Evolutionary conservation across 108 stramenopile species (phyloP), one percentile per base, ranked within the genome.

Genomic region (Chaetoceros tenuissimus): DNA sequence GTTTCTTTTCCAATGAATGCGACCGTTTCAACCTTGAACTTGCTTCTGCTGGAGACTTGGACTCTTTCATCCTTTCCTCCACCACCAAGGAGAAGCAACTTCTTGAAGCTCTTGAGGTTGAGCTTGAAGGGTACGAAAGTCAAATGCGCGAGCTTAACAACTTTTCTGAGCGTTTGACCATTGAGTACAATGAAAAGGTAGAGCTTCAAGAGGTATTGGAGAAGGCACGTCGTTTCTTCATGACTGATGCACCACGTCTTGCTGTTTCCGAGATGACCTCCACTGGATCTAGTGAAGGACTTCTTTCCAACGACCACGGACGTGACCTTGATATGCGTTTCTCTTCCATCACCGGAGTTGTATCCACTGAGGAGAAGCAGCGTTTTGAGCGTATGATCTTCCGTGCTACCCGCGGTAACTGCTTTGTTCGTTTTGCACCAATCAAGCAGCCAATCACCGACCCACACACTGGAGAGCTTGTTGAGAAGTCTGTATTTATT

Each of bases 311-410:
- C 10, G 91, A 79, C 10, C 55, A 63, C 40, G 84, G 79, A 3
- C 73, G 85, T 50, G 93, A 94, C 46, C 45, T 85, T 51, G 95
- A 96, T 52, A 96, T 98, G 94, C 84, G 91, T 24, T 98, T 98
- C 74, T 84, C 85, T 19, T 89, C 80, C 63, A 86, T 97, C 19
- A 94, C 94, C 19, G 97, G 97, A n/a, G 94, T 96, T 3, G 84
- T 97, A 17, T 64, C 78, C 25, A 83, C 78, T 26, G 90, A 94
- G 63, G 96, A 98, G 66, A 81, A 87, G 71, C 55, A 53, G 2
- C 90, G 95, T 24, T 97, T 97, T 71, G 94, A 98, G 67, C 85
- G 97, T 22, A 96, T 96, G 98, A 89, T 98, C 62, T 96, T 96
- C 66, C 92, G 95, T 51, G 80, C 92, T 53, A 96, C 95, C 20